Evolutionary conservation across 2,329 filamentous ascomycete genomes (phyloP).

Genomic region (Verruconis gallopava): DNA sequence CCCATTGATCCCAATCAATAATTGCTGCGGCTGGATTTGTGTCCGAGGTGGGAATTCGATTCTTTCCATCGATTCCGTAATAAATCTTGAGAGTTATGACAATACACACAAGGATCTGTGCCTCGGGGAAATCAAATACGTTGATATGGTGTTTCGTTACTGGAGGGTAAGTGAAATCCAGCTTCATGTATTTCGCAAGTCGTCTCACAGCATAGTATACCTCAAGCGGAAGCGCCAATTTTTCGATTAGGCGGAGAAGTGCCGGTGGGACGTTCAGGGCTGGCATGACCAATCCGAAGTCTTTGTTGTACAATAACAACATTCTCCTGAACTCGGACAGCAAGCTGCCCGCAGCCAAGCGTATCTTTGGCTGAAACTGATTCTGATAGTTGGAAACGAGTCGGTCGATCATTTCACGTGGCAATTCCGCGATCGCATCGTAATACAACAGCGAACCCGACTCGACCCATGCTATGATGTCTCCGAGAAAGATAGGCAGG

Average conservation of each 20-base stretch:
- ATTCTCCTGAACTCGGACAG: constrained; percentile 41
- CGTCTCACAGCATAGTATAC: constrained; percentile 46
- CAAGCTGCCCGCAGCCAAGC: constrained; percentile 42
- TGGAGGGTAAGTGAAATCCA: constrained; percentile 45
- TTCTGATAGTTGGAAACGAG: constrained; percentile 49
- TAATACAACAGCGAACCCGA: constrained; percentile 59
- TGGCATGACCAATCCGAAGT: constrained; percentile 61
- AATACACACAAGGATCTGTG: constrained; percentile 56
- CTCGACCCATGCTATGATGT: constrained; percentile 55
- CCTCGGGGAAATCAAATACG: constrained; percentile 48
- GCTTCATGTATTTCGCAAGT: constrained; percentile 38
- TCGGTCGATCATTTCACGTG: constrained; percentile 50
- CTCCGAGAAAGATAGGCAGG: constrained; percentile 61
- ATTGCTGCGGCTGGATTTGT: constrained; percentile 45
- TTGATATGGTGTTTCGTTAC: constrained; percentile 7
- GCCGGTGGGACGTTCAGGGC: constrained; percentile 57
- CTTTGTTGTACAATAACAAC: constrained; percentile 38
- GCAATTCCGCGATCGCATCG: constrained; percentile 44
- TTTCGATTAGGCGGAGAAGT: constrained; percentile 55
- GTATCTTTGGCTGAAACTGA: constrained; percentile 40
- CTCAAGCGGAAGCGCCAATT: constrained; percentile 64
- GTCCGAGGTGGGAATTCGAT: constrained; percentile 36
- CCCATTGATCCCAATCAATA: constrained; percentile 66
- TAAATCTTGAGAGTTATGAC: constrained; percentile 67
- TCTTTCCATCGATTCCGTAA: constrained; percentile 56